Evolutionary conservation across 2,329 filamentous ascomycete species (phyloP).

Genomic region (Orbilia brochopaga): DNA sequence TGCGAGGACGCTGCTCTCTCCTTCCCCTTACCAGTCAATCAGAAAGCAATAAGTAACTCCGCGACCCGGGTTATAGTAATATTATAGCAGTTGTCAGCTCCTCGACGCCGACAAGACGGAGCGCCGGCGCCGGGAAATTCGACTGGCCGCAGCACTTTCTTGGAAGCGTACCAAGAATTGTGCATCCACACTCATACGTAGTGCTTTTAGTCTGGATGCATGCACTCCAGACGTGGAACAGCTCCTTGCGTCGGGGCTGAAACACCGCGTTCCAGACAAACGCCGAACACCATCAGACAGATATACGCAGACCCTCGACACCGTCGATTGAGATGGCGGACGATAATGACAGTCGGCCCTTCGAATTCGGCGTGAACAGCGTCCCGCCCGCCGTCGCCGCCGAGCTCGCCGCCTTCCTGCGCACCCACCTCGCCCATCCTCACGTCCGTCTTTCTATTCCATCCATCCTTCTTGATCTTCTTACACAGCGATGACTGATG

Average conservation of each 20-base stretch:
- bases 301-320: too few relatives aligned
- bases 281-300: too few relatives aligned
- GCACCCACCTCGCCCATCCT: constrained; percentile 23
- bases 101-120: not conserved
- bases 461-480: not conserved
- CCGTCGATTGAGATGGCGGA: too few relatives aligned
- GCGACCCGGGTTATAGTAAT: too few relatives aligned
- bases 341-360: not conserved
- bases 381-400: constrained; percentile 35
- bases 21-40: not conserved
- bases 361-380: constrained; percentile 30
- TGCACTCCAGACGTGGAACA: too few relatives aligned
- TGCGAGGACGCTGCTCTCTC: not conserved
- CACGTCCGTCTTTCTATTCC: constrained; percentile 20
- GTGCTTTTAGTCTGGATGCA: too few relatives aligned
- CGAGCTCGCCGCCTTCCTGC: constrained; percentile 43
- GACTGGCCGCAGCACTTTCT: not conserved
- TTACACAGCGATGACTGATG: constrained; percentile 2
- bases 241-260: too few relatives aligned
- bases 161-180: not conserved
- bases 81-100: too few relatives aligned
- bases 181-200: too few relatives aligned
- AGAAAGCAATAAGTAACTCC: too few relatives aligned
- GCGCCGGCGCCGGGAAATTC: not conserved
- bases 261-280: too few relatives aligned